Percentiles rank a stretch among this genome's conserved stretches.
These are phyloP conservation scores for Filosporella fistucella DNA, from an alignment of 495 filamentous ascomycete genomes.

Conservation along the genomic window DNA sequence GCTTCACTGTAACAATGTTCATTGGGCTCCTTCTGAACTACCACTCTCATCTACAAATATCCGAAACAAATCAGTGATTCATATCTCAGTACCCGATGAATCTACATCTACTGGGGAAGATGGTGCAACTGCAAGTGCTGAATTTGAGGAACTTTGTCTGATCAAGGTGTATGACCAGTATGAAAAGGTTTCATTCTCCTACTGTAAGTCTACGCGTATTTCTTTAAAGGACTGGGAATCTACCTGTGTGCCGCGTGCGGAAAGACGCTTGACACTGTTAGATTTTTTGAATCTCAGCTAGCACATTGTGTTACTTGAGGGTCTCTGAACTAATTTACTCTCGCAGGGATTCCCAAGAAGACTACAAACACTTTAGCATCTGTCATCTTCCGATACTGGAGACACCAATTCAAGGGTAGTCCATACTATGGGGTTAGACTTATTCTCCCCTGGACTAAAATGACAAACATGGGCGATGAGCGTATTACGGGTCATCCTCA, in stretches of 20 bases:
- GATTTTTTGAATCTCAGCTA: no score
- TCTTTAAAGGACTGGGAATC: no score
- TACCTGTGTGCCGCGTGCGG: no score
- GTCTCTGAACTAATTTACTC: no score
- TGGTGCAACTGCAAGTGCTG: background rate
- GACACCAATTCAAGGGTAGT: constrained; percentile 12
- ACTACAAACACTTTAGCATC: constrained; percentile 22
- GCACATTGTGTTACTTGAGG: no score
- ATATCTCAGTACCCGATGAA: constrained; percentile 9
- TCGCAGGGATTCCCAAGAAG: constrained; percentile 17
- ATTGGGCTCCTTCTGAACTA: background rate
- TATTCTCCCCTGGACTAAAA: constrained; percentile 4
- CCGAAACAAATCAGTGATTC: constrained; percentile 1
- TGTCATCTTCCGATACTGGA: constrained; percentile 25
- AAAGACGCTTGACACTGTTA: no score
- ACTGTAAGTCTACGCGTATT: no score
- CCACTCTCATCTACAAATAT: constrained; percentile 2
- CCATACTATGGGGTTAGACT: background rate
- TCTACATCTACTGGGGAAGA: background rate
- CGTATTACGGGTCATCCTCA: constrained; percentile 4
- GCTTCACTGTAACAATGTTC: constrained; percentile 3
- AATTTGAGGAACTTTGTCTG: constrained; percentile 20
- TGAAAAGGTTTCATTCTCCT: constrained; percentile 18
- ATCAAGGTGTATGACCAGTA: constrained; percentile 24
- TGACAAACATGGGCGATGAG: background rate